Evolutionary conservation across 2,329 filamentous ascomycete species (phyloP), one percentile per base, ranked within the genome.

Genomic region (Exserohilum turcica): DNA sequence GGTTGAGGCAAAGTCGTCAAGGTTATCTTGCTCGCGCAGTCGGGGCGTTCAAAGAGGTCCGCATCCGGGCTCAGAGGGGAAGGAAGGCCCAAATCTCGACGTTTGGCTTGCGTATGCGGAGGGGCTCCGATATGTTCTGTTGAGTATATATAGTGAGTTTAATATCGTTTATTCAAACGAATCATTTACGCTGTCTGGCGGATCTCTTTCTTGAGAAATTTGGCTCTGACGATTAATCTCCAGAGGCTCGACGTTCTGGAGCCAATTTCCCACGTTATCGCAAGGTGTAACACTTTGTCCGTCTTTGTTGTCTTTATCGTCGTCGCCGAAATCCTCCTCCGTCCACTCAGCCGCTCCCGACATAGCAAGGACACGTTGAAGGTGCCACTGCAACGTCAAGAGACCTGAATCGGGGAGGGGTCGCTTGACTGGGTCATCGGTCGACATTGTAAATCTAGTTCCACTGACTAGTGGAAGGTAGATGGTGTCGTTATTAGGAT

Each of bases 291-390:
- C 38, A 31, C 46, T 37, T 29, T 15, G 9, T n/a, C n/a, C n/a
- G 16, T 51, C 35, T n/a, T n/a, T n/a, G 6, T 51, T 10, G 27
- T 51, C 48, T 6, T 50, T 40, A 21, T 32, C 55, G 16, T 54
- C 39, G 29, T 56, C 32, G 36, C 48, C 48, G 29, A 55, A 54
- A 31, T 56, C 55, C 32, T 61, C 47, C 31, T 62, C 57, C 28
- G 35, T 57, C 60, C 60, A 61, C 27, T 40, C 49, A 47, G 56
- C 60, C 27, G 52, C 58, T 44, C 59, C 56, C 13, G 60, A 56
- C 54, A 60, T 63, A 21, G 60, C 60, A 40, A 63, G 45, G 43
- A 63, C 48, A 43, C 60, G 58, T 29, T 63, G 53, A 38, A 63
- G 52, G 40, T 61, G 51, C 58, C 60, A 63, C 44, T 63, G 60